Conservation (phyloP, 2,329 filamentous ascomycete species). For the Exserohilum rostratum region DNA sequence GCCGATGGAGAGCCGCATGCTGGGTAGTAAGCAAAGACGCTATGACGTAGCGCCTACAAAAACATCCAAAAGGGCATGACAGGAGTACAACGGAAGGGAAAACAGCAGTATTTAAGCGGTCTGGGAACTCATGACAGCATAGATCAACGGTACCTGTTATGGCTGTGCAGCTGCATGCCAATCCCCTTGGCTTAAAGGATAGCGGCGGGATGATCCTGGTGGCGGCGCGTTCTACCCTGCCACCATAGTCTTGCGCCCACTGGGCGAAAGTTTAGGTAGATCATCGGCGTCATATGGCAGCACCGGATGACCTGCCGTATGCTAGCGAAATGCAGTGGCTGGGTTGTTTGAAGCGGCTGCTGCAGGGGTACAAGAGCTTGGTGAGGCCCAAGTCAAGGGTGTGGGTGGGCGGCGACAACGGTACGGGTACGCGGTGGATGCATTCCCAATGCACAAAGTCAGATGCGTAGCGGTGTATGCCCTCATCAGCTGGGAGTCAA, state of each 20-base stretch:
- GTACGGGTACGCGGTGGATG: constrained; percentile 24
- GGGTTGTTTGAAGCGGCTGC: neutral
- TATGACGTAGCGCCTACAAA: neutral
- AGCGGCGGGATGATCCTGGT: constrained; percentile 33
- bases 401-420: constrained; percentile 5
- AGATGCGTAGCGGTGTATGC: constrained; percentile 18
- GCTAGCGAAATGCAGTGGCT: constrained; percentile 3
- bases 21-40: constrained; percentile 6
- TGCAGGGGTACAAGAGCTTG: constrained; percentile 1
- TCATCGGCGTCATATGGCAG: constrained; percentile 10
- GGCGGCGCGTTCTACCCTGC: constrained; percentile 36
- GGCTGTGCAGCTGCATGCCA: constrained; percentile 23
- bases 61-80: neutral
- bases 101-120: constrained; percentile 30
- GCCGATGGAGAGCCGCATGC: constrained; percentile 25
- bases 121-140: constrained; percentile 19
- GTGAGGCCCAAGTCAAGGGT: neutral
- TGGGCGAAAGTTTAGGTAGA: constrained; percentile 2
- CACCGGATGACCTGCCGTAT: constrained; percentile 16
- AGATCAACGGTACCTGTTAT: constrained; percentile 21
- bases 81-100: neutral
- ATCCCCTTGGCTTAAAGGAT: constrained; percentile 25
- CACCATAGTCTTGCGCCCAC: constrained; percentile 17
- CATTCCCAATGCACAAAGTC: constrained; percentile 21
- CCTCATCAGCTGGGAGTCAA: constrained; percentile 15